Base-by-base conservation (phyloP, 1,139 yeast species). In the Taiozyma sp. region DNA sequence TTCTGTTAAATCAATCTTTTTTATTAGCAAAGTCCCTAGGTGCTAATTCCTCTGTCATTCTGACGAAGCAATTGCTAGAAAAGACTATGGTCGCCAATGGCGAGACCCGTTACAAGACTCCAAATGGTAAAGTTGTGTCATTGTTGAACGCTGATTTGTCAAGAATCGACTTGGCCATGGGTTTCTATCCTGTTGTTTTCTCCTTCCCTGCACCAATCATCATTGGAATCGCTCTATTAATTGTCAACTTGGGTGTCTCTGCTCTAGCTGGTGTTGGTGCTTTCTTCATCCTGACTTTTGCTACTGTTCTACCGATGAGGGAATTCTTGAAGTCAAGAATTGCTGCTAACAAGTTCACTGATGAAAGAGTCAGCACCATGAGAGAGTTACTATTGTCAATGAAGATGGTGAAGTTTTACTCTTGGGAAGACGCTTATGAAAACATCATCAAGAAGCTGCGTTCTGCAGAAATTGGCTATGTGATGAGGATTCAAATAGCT, bases 91-190 rank as follows among this genome's bases (percentile, higher is more conserved):
- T 66, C 47, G 72, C 87, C 16, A 76, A 79, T 54, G 76, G 79
- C 14, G 72, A 73, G 50, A 76, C 90, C 3, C 74, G 76, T 47
- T 76, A 77, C 57, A 70, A 74, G 53, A 86, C 68, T 61, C 81
- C 95, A 0, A 73, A 77, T 24, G 85, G 93, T 51, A 78, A 76
- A 55, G 74, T 88, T 47, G 83, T 93, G 5, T 80, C 86, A 21
- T 68, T 86, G 62, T 74, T 88, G 64, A 84, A 90, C 19, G 80
- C 90, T 4, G 96, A 88, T 62, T 73, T 88, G 50, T 79, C 89
- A 30, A 77, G 93, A 58, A 75, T 88, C 39, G 95, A 87, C 62
- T 78, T 84, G 62, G 89, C 91, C 7, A 11, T 44, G 7, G 21
- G 39, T 1, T 41, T 26, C 10, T 6, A 26, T 22, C 48, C 62